Evolutionary conservation across 345 rosid species (phyloP), one percentile per base, ranked within the genome.

Genomic region (Pseudoturritis turrita): DNA sequence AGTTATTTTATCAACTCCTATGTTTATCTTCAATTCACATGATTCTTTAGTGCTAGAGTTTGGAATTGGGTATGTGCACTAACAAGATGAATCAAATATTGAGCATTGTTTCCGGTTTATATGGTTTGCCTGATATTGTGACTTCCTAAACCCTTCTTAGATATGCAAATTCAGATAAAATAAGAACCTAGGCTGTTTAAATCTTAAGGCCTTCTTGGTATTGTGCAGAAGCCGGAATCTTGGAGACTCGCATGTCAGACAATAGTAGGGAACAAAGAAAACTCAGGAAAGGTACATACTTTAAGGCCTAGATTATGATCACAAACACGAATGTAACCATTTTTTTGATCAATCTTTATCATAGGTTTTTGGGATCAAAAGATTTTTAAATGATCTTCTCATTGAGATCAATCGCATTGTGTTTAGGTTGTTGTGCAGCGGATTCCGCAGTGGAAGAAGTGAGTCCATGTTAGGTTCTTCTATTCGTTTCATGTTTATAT

Each of bases 201-300:
- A 11, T 18, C 50, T 28, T 0, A 49, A 50, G 31, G 26, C 6
- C 45, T 17, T 56, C 10, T 19, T 65, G 2, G 14, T 58, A 31
- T 50, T 77, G 59, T 50, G 54, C 84, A 86, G 92, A 89, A 85
- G 81, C 96, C 92, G 6, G 94, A 92, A 73, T 81, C 98, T 7
- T 92, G 98, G 94, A 86, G 96, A 64, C 90, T 92, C 45, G 88
- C 96, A 11, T 92, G 98, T 77, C 94, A 88, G 65, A 92, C 92
- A n/a, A 92, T 89, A 36, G 96, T 92, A 33, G 98, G 96, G 72
- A 84, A 92, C 72, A 86, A 92, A 75, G 84, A 88, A 66, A 89
- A 89, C 75, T 81, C 89, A 10, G 98, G 98, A 75, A 88, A 89
- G 96, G 94, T 89, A 81, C 36, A 35, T 58, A 63, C 15, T 17